A percentile compares a stretch with the other conserved stretches of the same genome.
phyloP scores from a whole-genome alignment of 2,329 filamentous ascomycete species.

The Westerdykella ornata region DNA sequence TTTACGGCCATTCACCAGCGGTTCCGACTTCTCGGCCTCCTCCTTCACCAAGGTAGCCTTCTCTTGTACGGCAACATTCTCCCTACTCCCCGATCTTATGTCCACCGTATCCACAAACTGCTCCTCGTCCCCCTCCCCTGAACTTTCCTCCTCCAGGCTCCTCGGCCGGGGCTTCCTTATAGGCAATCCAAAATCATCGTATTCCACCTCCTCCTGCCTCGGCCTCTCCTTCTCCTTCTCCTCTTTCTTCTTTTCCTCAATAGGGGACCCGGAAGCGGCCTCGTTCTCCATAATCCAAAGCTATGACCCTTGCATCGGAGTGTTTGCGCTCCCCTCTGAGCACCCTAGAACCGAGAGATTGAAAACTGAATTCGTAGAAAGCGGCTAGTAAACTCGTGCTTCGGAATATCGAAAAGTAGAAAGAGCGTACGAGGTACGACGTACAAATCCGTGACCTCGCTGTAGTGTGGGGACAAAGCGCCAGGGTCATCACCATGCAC shows the following conservation, averaged over 20 bases:
- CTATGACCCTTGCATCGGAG: constrained; percentile 7
- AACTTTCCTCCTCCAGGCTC: constrained; percentile 21
- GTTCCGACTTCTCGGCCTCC: constrained; percentile 7
- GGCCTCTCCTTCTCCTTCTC: constrained; percentile 8
- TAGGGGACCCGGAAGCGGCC: constrained; percentile 20
- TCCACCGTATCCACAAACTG: constrained; percentile 26
- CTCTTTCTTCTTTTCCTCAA: constrained; percentile 8
- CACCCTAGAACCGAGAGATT: no score
- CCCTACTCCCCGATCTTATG: constrained; percentile 18
- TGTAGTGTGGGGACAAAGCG: no score
- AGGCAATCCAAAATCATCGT: constrained; percentile 67
- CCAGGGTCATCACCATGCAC: no score
- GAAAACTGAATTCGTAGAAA: no score
- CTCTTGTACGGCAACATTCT: constrained; percentile 23
- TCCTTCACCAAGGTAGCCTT: constrained; percentile 7
- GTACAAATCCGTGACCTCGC: no score
- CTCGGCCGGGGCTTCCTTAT: constrained; percentile 45
- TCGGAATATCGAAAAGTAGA: no score
- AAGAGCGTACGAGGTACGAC: no score
- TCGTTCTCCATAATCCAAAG: constrained; percentile 15
- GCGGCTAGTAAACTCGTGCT: no score
- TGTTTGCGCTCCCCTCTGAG: no score
- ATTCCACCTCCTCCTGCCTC: constrained; percentile 37
- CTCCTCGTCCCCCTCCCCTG: constrained; percentile 20
- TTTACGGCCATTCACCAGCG: constrained; percentile 12